A percentile compares a stretch with the other conserved stretches of the same genome.
Evolutionary conservation across 495 filamentous ascomycete genomes (phyloP).

Genomic region (Aspergillus homomorphus): DNA sequence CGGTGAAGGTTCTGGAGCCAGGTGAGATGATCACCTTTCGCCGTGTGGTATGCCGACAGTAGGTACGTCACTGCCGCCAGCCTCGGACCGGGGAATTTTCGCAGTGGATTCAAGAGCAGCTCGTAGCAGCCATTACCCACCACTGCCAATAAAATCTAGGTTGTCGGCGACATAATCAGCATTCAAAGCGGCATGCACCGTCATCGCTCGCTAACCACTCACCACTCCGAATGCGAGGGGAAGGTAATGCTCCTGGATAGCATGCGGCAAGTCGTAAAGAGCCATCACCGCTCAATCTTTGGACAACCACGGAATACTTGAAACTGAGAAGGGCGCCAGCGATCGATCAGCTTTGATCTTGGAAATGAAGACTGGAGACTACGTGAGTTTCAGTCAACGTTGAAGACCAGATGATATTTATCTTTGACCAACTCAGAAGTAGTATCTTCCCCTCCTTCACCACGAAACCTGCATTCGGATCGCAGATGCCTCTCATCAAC

Average conservation of each 20-base stretch:
- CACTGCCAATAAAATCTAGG: background rate
- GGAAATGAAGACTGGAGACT: background rate
- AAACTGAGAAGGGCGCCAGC: too few species aligned
- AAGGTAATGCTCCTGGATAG: background rate
- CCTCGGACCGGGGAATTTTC: conserved; percentile 41
- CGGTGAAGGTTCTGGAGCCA: conserved; percentile 21
- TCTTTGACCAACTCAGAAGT: background rate
- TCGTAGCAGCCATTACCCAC: conserved; percentile 28
- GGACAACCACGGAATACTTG: too few species aligned
- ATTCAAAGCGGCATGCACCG: background rate
- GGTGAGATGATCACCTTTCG: conserved; percentile 7
- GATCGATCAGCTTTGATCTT: background rate
- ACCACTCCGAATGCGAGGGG: background rate
- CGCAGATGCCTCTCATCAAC: background rate
- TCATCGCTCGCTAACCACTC: background rate
- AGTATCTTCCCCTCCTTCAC: background rate
- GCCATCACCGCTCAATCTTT: background rate
- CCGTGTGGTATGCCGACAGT: conserved; percentile 9
- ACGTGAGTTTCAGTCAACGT: background rate
- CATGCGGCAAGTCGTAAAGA: background rate
- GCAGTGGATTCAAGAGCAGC: conserved; percentile 44
- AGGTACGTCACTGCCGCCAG: conserved; percentile 38
- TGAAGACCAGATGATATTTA: background rate
- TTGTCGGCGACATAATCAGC: background rate
- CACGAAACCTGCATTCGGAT: background rate